Base-by-base conservation (phyloP, 2,329 filamentous ascomycete genomes). In the Exserohilum rostratum region DNA sequence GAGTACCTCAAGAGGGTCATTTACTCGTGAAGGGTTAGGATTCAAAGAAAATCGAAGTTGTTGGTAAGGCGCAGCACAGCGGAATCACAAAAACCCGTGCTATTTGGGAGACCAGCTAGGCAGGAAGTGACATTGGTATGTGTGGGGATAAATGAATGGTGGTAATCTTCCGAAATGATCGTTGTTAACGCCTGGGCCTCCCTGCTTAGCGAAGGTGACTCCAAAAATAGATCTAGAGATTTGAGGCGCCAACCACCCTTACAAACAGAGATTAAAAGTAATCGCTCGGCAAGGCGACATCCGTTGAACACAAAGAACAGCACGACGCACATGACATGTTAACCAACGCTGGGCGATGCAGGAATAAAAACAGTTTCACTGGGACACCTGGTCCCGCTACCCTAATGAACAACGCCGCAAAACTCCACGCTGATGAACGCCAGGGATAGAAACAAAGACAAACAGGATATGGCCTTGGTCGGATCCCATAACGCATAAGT, bases 231-330 rank as follows among this genome's bases (percentile, higher is more conserved):
- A 46, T 40, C 17, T 5, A 10, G n/a, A 54, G 46, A 50, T 27
- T 29, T 31, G 34, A 37, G 31, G 25, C 40, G 30, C 18, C 39
- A 45, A 30, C 39, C 15, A 22, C 15, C 29, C 30, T 29, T 31
- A 50, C 25, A 33, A 40, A 50, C 47, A 22, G 15, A 37, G 20
- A 53, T 40, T 22, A n/a, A 12, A 27, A 27, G n/a, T 10, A 12
- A 46, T 15, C 22, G 31, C 43, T 34, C 13, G 18, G 43, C 31
- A 46, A 35, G 43, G 31, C 43, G n/a, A 27, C 17, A 27, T 9
- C 31, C 31, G 25, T 25, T 46, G 10, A n/a, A 10, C 60, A 69
- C 68, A 67, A 69, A 68, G 66, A 59, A 27, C n/a, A 49, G 13
- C 37, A 42, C 27, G 18, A 17, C 12, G 17, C 7, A 49, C 17